These are phyloP conservation scores for Paecilomyces variotii DNA, from an alignment of 2,329 filamentous ascomycete species.

Conservation along the genomic window DNA sequence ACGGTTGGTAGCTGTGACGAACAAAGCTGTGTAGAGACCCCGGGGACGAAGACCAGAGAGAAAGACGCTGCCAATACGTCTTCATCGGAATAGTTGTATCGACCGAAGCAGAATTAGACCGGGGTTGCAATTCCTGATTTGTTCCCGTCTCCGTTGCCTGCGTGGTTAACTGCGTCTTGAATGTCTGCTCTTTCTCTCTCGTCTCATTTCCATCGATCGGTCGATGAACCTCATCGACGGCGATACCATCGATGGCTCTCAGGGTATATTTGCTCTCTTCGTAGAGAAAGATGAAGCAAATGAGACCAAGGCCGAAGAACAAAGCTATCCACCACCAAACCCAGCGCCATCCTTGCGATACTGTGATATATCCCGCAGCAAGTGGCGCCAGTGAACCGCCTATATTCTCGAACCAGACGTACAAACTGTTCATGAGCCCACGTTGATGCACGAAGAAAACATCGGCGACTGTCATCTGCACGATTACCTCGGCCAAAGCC, in stretches of 20 bases:
- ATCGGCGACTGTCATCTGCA: constrained; percentile 43
- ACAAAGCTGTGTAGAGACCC: constrained; percentile 8
- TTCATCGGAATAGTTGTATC: constrained; percentile 26
- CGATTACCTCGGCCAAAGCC: constrained; percentile 36
- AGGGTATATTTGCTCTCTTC: constrained; percentile 33
- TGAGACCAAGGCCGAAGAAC: constrained; percentile 29
- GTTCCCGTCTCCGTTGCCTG: neutral
- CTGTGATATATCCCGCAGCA: constrained; percentile 28
- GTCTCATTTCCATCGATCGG: neutral
- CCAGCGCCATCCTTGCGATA: constrained; percentile 43
- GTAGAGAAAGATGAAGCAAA: constrained; percentile 37
- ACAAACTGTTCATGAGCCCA: constrained; percentile 41
- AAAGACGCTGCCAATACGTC: constrained; percentile 37
- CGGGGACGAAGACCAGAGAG: constrained; percentile 16
- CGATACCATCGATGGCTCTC: constrained; percentile 3
- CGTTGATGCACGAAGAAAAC: constrained; percentile 44
- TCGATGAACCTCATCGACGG: constrained; percentile 2
- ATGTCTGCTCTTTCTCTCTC: neutral
- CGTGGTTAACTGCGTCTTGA: neutral
- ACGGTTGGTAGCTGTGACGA: constrained; percentile 21
- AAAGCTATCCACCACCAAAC: constrained; percentile 42
- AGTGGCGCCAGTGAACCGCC: constrained; percentile 14
- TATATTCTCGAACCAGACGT: constrained; percentile 27
- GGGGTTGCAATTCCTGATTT: neutral
- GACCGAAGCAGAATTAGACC: neutral